Evolutionary conservation across 768 basidiomycete genomes (phyloP), one percentile per base, ranked within the genome.

Genomic region (Lentinula aciculospora): DNA sequence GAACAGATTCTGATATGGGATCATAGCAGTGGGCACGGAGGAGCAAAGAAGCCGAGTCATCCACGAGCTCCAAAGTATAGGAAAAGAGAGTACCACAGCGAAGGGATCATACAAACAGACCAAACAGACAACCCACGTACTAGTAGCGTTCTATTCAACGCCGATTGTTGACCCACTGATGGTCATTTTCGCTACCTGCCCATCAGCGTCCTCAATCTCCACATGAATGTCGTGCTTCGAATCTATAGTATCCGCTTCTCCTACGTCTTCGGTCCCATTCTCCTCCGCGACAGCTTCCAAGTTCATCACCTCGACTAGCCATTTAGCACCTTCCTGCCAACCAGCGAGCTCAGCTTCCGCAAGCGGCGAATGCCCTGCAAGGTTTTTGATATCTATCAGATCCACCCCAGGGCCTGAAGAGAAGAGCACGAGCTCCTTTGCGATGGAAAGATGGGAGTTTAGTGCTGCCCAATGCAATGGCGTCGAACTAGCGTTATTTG

Each of bases 391-490:
- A 68, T 88, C 92, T 64, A 92, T 93, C 61, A 87, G 71, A 65
- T 79, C 78, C 27, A 79, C 68, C 1, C 93, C 84, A 1, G 85
- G 84, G 0, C 87, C 86, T 21, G 62, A 65, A 0, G 80, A 72
- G 62, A 77, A 79, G 53, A 76, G 69, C 10, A 92, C 81, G 29
- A 93, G 81, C 34, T 74, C 76, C 67, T 85, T 78, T 1, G 80
- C 77, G 47, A 85, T 67, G 6, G 71, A 67, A 3, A 96, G 80
- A 63, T 95, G 94, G 2, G 80, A 74, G 69, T 97, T 98, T 39
- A 94, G 69, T 2, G 89, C 83, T 0, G 94, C 94, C 94, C 94
- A 97, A 66, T 98, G 95, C 5, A 97, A 72, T 6, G 95, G 80
- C 2, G 91, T 95, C 25, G 94, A 95, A 53, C 84, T 79, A 0